A percentile compares a stretch with the other conserved stretches of the same genome.
phyloP scores from a whole-genome alignment of 1,139 yeast species.

The Nakaseomyces delphensis region DNA sequence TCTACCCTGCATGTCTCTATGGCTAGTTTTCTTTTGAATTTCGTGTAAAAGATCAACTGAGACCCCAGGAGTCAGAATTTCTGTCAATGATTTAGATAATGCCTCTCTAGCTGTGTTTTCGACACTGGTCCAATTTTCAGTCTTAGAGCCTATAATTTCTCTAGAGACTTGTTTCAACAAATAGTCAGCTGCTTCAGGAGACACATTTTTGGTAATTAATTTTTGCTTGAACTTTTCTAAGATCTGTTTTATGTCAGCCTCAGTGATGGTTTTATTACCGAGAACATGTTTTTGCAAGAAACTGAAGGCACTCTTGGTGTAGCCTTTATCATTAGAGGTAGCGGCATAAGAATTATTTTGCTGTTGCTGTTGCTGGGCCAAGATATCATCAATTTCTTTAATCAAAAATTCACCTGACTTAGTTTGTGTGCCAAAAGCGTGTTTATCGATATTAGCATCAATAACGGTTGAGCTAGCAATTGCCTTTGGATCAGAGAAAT shows the following conservation, averaged over 20 bases:
- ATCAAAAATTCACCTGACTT: constrained; percentile 29
- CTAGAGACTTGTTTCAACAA: constrained; percentile 51
- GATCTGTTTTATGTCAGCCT: constrained; percentile 48
- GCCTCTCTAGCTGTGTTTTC: constrained; percentile 56
- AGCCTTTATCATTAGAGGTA: constrained; percentile 19
- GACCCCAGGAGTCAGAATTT: constrained; percentile 83
- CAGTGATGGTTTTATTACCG: constrained; percentile 50
- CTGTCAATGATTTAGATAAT: constrained; percentile 66
- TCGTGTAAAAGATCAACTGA: constrained; percentile 83
- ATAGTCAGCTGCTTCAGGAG: constrained; percentile 52
- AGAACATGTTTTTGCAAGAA: constrained; percentile 45
- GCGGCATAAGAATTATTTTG: constrained; percentile 33
- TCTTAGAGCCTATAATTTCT: constrained; percentile 54
- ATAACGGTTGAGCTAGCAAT: constrained; percentile 15
- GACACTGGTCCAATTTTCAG: constrained; percentile 56
- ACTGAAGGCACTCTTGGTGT: constrained; percentile 38
- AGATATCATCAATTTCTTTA: constrained; percentile 29
- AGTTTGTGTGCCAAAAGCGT: constrained; percentile 39
- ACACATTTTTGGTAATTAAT: constrained; percentile 41
- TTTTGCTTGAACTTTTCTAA: constrained; percentile 46
- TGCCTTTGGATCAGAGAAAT: constrained; percentile 35
- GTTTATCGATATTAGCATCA: constrained; percentile 33
- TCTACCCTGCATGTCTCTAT: constrained; percentile 24
- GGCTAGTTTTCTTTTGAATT: constrained; percentile 44
- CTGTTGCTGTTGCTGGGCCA: constrained; percentile 19